Conservation (phyloP, 192 early-diverging fungal genomes). For the Jimgerdemannia flammicorona region DNA sequence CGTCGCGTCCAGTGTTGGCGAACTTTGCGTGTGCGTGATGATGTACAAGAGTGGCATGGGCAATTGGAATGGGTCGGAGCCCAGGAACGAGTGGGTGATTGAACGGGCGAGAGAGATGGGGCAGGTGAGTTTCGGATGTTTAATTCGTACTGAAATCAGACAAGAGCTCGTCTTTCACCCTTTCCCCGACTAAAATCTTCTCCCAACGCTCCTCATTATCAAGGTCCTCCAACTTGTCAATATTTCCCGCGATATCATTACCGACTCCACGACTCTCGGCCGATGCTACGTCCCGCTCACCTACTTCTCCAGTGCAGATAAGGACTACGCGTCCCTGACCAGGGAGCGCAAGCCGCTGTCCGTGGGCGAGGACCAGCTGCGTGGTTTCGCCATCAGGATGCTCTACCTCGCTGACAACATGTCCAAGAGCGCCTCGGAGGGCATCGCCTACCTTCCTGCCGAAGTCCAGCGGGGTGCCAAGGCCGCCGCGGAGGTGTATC, state of each 20-base stretch:
- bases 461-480: constrained; percentile 31
- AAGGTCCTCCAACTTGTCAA: constrained; percentile 43
- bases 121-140: constrained; percentile 11
- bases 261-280: constrained; percentile 32
- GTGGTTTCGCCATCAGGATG: constrained; percentile 13
- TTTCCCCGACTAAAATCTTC: background rate
- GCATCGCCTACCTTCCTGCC: constrained; percentile 29
- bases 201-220: background rate
- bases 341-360: constrained; percentile 11
- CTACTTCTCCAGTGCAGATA: constrained; percentile 15
- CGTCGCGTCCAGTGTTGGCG: constrained; percentile 36
- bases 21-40: constrained; percentile 32
- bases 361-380: constrained; percentile 14
- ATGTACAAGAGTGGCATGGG: constrained; percentile 19
- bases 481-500: constrained; percentile 41
- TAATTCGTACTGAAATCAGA: background rate
- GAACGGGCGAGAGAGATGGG: constrained; percentile 33
- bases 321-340: constrained; percentile 6
- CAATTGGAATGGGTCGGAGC: constrained; percentile 15
- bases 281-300: constrained; percentile 40
- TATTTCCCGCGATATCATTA: constrained; percentile 50
- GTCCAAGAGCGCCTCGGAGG: constrained; percentile 8
- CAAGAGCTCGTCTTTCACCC: too few relatives aligned
- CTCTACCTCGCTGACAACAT: constrained; percentile 22
- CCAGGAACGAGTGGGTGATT: constrained; percentile 17